Evolutionary conservation across 1,284 basidiomycete species (phyloP).

Genomic region (Ceratobasidium sp.): DNA sequence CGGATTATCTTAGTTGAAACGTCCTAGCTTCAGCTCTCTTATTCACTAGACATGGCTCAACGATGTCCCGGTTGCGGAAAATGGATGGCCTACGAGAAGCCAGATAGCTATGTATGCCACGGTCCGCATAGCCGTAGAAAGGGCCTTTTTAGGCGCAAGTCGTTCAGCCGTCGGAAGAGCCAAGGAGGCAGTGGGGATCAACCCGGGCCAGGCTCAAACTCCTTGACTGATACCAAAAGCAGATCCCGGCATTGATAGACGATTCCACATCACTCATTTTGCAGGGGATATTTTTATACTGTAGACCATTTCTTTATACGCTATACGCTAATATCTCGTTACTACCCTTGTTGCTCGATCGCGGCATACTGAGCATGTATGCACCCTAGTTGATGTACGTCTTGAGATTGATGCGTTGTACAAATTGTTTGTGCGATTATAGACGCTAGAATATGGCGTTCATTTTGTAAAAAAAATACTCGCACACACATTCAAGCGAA

Average conservation of each 20-base stretch:
- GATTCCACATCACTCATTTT: neutral
- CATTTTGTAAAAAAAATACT: too few species aligned
- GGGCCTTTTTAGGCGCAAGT: neutral
- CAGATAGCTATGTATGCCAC: neutral
- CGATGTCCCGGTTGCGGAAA: constrained; percentile 13
- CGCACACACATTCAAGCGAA: too few species aligned
- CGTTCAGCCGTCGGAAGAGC: neutral
- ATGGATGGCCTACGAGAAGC: constrained; percentile 14
- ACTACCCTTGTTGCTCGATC: too few species aligned
- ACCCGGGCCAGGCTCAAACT: neutral
- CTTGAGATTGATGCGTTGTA: too few species aligned
- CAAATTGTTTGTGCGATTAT: too few species aligned
- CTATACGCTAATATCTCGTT: too few species aligned
- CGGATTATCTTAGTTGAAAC: neutral
- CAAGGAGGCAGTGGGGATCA: neutral
- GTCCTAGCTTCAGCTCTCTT: neutral
- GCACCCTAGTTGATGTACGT: too few species aligned
- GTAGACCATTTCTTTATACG: too few species aligned
- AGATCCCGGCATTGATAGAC: neutral
- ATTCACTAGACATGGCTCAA: neutral
- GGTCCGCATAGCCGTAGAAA: neutral
- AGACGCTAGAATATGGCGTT: too few species aligned
- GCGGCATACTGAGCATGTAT: too few species aligned
- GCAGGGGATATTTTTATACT: too few species aligned
- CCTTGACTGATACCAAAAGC: neutral